These are phyloP conservation scores for Apiospora rasikravindrae DNA, from an alignment of 2,329 filamentous ascomycete species.

Conservation along the genomic window DNA sequence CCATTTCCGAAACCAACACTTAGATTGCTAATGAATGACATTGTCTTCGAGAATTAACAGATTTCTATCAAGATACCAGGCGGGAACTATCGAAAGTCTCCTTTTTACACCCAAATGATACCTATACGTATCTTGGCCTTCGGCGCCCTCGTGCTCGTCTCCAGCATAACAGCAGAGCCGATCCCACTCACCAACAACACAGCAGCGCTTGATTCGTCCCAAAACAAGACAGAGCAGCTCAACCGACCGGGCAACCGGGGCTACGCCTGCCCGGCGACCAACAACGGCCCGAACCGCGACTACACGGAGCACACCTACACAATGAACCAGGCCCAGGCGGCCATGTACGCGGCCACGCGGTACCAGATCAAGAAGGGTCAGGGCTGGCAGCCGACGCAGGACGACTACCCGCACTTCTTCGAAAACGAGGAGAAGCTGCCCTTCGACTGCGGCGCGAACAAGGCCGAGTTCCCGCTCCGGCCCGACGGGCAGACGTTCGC, in stretches of 20 bases:
- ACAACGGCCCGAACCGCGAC: neutral
- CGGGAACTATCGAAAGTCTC: too few relatives aligned
- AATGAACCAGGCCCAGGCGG: neutral
- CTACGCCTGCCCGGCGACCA: neutral
- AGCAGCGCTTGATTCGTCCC: too few relatives aligned
- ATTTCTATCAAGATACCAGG: too few relatives aligned
- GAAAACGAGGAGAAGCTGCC: neutral
- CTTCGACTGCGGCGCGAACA: neutral
- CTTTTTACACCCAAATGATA: too few relatives aligned
- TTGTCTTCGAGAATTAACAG: too few relatives aligned
- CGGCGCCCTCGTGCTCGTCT: too few relatives aligned
- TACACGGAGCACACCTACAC: neutral
- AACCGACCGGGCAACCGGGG: too few relatives aligned
- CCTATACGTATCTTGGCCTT: too few relatives aligned
- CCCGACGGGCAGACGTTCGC: neutral
- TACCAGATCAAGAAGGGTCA: neutral
- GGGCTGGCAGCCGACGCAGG: neutral
- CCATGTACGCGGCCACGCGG: neutral
- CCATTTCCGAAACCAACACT: too few relatives aligned
- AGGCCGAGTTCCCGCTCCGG: neutral
- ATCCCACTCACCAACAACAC: neutral
- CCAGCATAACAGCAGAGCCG: too few relatives aligned
- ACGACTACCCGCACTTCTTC: constrained; percentile 6
- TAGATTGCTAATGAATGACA: too few relatives aligned
- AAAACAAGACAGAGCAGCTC: neutral